Evolutionary conservation across 2,329 filamentous ascomycete species (phyloP).

Genomic region (Fusarium algeriense): DNA sequence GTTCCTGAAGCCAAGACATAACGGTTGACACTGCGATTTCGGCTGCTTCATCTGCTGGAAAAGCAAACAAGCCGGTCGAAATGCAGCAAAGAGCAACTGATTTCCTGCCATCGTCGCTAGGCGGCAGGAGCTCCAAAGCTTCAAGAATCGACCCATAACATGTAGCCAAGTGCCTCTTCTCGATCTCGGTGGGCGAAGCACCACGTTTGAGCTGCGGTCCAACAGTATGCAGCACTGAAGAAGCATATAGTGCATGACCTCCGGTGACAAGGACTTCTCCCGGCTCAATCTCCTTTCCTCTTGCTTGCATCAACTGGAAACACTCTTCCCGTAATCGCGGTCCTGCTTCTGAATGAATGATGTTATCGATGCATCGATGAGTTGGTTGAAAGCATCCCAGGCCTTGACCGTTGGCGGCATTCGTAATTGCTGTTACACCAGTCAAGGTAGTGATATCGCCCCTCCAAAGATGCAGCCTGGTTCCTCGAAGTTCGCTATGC

Average conservation of each 20-base stretch:
- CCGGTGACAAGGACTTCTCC: slow-evolving; percentile 30
- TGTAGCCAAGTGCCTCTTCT: slow-evolving; percentile 8
- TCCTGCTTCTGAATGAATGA: slow-evolving; percentile 40
- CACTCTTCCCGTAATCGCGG: slow-evolving; percentile 39
- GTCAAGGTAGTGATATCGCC: slow-evolving; percentile 41
- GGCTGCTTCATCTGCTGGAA: slow-evolving; percentile 37
- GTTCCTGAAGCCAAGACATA: slow-evolving; percentile 13
- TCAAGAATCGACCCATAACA: slow-evolving; percentile 35
- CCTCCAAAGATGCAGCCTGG: slow-evolving; percentile 27
- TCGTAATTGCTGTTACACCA: slow-evolving; percentile 36
- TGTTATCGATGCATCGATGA: slow-evolving; percentile 44
- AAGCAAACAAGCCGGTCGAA: slow-evolving; percentile 39
- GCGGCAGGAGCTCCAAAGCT: slow-evolving; percentile 1
- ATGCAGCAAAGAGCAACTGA: slow-evolving; percentile 40
- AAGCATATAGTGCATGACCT: slow-evolving; percentile 20
- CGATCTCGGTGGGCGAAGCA: not conserved
- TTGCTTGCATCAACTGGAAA: slow-evolving; percentile 18
- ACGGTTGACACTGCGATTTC: slow-evolving; percentile 27
- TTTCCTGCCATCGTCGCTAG: not conserved
- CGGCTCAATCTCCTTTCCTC: not conserved
- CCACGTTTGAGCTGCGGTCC: slow-evolving; percentile 29
- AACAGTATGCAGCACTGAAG: slow-evolving; percentile 36
- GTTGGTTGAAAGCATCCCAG: slow-evolving; percentile 43
- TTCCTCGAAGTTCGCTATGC: not conserved
- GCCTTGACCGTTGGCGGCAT: slow-evolving; percentile 39